These are phyloP conservation scores for Boletus tylopilopsis DNA, from an alignment of 768 basidiomycete genomes.

Conservation along the genomic window DNA sequence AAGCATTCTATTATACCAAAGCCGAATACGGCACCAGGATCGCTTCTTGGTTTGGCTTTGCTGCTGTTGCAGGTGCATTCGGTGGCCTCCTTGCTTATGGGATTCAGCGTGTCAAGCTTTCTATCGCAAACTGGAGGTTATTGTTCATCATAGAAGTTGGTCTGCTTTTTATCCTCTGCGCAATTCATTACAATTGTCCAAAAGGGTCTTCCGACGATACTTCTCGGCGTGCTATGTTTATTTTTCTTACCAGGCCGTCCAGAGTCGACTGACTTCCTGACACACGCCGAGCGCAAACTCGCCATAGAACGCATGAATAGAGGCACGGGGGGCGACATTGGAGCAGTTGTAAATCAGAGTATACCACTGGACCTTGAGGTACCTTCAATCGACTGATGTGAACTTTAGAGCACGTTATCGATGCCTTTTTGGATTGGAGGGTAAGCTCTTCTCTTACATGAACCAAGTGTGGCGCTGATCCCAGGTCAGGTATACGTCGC, in stretches of 20 bases:
- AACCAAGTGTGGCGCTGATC: constrained; percentile 5
- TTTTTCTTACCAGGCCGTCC: constrained; percentile 31
- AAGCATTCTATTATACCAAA: constrained; percentile 50
- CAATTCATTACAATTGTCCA: background rate
- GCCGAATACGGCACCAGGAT: constrained; percentile 44
- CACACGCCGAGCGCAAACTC: constrained; percentile 31
- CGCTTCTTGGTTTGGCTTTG: constrained; percentile 52
- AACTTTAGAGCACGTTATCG: constrained; percentile 35
- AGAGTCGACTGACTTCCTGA: constrained; percentile 32
- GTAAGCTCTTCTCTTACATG: constrained; percentile 11
- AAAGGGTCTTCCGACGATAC: constrained; percentile 55
- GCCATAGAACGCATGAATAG: constrained; percentile 36
- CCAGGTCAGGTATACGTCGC: constrained; percentile 38
- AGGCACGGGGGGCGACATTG: constrained; percentile 41
- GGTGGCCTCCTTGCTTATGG: constrained; percentile 53
- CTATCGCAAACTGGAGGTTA: constrained; percentile 41
- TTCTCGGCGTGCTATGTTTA: constrained; percentile 27
- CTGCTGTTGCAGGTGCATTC: constrained; percentile 53
- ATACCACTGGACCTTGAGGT: background rate
- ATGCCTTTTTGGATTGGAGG: constrained; percentile 48
- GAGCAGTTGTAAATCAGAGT: constrained; percentile 41
- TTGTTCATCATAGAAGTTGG: constrained; percentile 29
- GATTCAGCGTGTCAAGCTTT: constrained; percentile 38
- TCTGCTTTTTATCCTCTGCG: background rate
- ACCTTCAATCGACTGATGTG: background rate